These are phyloP conservation scores for Zymoseptoria passerinii DNA, from an alignment of 2,329 filamentous ascomycete genomes.

Conservation along the genomic window DNA sequence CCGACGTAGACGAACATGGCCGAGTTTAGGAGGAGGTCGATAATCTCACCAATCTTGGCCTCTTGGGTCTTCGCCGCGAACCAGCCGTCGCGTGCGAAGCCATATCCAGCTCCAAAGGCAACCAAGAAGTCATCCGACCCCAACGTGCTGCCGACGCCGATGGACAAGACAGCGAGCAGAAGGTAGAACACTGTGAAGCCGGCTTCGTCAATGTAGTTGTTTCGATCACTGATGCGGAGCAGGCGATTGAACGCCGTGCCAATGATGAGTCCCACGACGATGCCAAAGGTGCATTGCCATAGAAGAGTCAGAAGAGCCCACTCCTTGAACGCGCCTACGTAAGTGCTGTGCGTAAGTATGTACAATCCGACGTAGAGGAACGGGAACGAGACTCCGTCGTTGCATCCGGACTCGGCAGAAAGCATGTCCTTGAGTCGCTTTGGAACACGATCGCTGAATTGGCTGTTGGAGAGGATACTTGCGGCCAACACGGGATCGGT, in stretches of 20 bases:
- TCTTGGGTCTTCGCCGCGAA: constrained; percentile 41
- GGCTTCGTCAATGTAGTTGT: constrained; percentile 41
- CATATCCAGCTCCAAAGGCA: constrained; percentile 47
- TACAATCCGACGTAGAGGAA: constrained; percentile 48
- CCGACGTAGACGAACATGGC: constrained; percentile 51
- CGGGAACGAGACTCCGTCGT: constrained; percentile 49
- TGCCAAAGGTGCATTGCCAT: constrained; percentile 47
- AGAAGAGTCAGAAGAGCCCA: constrained; percentile 48
- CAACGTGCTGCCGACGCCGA: constrained; percentile 45
- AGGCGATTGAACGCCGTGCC: constrained; percentile 42
- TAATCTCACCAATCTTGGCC: constrained; percentile 41
- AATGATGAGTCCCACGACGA: constrained; percentile 40
- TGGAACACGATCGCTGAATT: constrained; percentile 46
- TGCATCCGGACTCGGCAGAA: constrained; percentile 48
- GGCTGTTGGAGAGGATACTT: constrained; percentile 45
- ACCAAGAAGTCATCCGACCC: constrained; percentile 51
- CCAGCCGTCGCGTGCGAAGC: constrained; percentile 48
- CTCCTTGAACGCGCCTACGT: constrained; percentile 38
- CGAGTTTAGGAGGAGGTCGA: constrained; percentile 49
- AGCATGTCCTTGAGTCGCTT: constrained; percentile 45
- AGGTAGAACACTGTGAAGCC: constrained; percentile 50
- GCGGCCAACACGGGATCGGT: constrained; percentile 51
- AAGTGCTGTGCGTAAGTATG: constrained; percentile 33
- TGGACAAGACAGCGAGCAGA: constrained; percentile 44
- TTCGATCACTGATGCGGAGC: constrained; percentile 40